Conservation (phyloP, 345 rosid genomes). For the Murraya paniculata region DNA sequence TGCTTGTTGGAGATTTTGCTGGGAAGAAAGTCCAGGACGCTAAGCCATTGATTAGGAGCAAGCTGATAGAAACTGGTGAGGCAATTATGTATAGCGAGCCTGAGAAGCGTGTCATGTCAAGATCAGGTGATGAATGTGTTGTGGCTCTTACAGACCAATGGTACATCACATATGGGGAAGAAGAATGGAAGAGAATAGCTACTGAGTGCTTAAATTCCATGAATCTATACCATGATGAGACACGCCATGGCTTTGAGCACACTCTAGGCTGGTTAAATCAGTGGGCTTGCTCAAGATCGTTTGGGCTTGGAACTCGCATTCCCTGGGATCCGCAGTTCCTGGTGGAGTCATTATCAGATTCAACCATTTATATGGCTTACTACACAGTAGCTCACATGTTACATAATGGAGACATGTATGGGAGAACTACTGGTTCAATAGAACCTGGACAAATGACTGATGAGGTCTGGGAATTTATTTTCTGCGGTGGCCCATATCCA, state of each 20-base stretch:
- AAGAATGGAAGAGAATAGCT: conserved; percentile 71
- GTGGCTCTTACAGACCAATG: conserved; percentile 99
- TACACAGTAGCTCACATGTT: conserved; percentile 84
- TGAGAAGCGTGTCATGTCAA: conserved; percentile 86
- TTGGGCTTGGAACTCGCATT: conserved; percentile 95
- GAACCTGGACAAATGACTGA: conserved; percentile 79
- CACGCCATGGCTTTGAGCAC: conserved; percentile 84
- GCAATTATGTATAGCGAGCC: conserved; percentile 89
- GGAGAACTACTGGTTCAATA: conserved; percentile 41
- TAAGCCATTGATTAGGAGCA: conserved; percentile 65
- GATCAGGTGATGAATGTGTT: conserved; percentile 98
- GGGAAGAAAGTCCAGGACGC: conserved; percentile 82
- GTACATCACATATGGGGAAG: conserved; percentile 88
- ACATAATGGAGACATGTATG: conserved; percentile 80
- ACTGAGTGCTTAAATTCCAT: conserved; percentile 78
- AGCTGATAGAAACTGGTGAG: conserved; percentile 69
- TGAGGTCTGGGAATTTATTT: conserved; percentile 85
- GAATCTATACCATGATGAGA: conserved; percentile 85
- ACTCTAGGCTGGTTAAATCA: conserved; percentile 93
- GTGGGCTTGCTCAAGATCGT: conserved; percentile 99
- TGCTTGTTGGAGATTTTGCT: conserved; percentile 72
- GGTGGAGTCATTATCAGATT: conserved; percentile 90
- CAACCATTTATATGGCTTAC: conserved; percentile 90
- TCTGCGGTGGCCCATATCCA: conserved; percentile 74
- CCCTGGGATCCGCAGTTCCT: conserved; percentile 94